Evolutionary conservation across 2,329 filamentous ascomycete genomes (phyloP).

Genomic region (Cercospora janseana): DNA sequence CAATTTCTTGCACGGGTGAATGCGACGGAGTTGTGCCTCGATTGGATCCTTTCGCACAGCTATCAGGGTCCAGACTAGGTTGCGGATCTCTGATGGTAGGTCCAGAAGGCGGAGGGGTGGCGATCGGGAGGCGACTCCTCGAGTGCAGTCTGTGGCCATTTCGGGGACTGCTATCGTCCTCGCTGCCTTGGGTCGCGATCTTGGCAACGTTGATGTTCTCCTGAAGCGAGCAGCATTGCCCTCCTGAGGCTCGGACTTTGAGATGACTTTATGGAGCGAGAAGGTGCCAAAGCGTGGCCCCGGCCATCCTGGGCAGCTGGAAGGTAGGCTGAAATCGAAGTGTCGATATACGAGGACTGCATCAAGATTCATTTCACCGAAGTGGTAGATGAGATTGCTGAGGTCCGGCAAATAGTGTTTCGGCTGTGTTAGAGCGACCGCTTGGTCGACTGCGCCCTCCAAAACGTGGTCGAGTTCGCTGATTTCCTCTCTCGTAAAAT

Average conservation of each 20-base stretch:
- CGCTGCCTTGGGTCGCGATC: constrained; percentile 7
- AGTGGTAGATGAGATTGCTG: constrained; percentile 18
- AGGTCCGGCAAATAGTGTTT: constrained; percentile 8
- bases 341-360: constrained; percentile 2
- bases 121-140: constrained; percentile 14
- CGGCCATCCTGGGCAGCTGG: constrained; percentile 21
- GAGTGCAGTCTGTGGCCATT: background rate
- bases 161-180: constrained; percentile 5
- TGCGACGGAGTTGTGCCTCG: constrained; percentile 23
- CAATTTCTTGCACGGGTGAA: constrained; percentile 19
- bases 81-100: constrained; percentile 26
- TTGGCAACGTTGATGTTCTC: background rate
- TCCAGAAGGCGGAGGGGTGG: constrained; percentile 22
- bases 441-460: constrained; percentile 23
- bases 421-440: constrained; percentile 20
- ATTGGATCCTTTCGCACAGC: constrained; percentile 19
- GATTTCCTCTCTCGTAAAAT: constrained; percentile 19
- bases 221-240: background rate
- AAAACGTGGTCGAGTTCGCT: constrained; percentile 17
- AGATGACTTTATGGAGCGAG: constrained; percentile 23
- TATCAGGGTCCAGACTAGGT: constrained; percentile 22
- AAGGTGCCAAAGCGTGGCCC: constrained; percentile 20
- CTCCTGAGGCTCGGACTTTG: constrained; percentile 8
- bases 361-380: constrained; percentile 16
- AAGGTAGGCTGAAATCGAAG: constrained; percentile 24